Conservation (phyloP, 2,329 filamentous ascomycete genomes). For the Aspergillus felis region DNA sequence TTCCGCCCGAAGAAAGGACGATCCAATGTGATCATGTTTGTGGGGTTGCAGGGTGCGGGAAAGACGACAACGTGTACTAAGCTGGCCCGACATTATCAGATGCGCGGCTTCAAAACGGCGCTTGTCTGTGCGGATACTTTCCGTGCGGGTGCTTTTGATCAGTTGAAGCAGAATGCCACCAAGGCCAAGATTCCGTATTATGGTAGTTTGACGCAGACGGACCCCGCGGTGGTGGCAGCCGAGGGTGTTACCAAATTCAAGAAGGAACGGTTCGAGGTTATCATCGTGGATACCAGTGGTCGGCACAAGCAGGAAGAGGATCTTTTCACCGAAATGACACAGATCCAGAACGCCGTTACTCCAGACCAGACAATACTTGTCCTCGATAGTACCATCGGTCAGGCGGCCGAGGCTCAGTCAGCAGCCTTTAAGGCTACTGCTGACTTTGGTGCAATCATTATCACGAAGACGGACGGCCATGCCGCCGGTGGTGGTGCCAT, state of each 20-base stretch:
- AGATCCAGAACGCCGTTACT: conserved; percentile 85
- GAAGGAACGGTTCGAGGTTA: conserved; percentile 96
- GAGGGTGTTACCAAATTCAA: conserved; percentile 99
- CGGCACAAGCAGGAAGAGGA: conserved; percentile 92
- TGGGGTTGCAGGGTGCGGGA: conserved; percentile 93
- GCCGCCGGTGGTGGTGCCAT: conserved; percentile 95
- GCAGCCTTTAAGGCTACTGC: conserved; percentile 96
- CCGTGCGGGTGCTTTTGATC: conserved; percentile 95
- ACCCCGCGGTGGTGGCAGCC: conserved; percentile 87
- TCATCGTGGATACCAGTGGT: conserved; percentile 96
- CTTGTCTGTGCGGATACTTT: conserved; percentile 98
- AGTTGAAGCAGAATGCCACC: conserved; percentile 97
- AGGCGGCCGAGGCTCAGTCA: conserved; percentile 89
- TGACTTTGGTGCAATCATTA: conserved; percentile 96
- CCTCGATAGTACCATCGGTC: conserved; percentile 91
- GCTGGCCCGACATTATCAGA: conserved; percentile 89
- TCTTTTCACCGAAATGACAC: conserved; percentile 94
- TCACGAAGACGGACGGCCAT: conserved; percentile 97
- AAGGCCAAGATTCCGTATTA: conserved; percentile 99
- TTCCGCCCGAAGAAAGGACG: conserved; percentile 98
- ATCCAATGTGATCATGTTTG: conserved; percentile 98
- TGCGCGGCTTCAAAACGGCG: conserved; percentile 85
- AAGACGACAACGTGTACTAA: conserved; percentile 99
- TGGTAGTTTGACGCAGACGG: conserved; percentile 91
- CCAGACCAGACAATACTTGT: conserved; percentile 99